Conservation (phyloP, 805 yeast genomes). For the Ogataea naganishii region DNA sequence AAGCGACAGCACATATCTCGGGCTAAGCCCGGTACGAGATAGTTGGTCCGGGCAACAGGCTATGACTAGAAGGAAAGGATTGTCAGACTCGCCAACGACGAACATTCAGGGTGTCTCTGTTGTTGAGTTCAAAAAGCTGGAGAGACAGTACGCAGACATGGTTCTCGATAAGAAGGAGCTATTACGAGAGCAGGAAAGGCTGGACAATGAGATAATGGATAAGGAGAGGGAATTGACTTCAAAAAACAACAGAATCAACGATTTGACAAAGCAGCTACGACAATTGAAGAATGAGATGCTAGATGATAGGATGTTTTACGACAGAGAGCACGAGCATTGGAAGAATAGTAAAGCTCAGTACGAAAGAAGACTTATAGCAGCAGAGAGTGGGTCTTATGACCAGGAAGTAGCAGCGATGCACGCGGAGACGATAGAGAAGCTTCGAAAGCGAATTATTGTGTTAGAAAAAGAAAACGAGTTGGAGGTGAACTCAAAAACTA, state of each 20-base stretch:
- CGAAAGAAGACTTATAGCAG: constrained; percentile 16
- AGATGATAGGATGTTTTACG: constrained; percentile 21
- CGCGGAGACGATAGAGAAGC: constrained; percentile 14
- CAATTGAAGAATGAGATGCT: constrained; percentile 15
- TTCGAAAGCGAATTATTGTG: constrained; percentile 23
- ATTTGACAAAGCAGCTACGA: constrained; percentile 18
- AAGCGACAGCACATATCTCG: too few species aligned
- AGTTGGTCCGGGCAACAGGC: too few species aligned
- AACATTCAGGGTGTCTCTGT: constrained; percentile 15
- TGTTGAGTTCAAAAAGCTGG: constrained; percentile 16
- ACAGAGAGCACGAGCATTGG: constrained; percentile 22
- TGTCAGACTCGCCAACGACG: constrained; percentile 4
- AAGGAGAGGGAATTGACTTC: constrained; percentile 19
- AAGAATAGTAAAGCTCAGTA: constrained; percentile 14
- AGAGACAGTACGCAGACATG: constrained; percentile 21
- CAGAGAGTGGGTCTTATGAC: constrained; percentile 6
- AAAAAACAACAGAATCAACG: constrained; percentile 17
- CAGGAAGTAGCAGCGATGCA: constrained; percentile 7
- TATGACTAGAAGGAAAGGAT: constrained; percentile 2
- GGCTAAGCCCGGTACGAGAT: too few species aligned
- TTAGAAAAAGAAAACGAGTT: constrained; percentile 42
- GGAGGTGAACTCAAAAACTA: constrained; percentile 41
- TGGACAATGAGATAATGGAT: constrained; percentile 22
- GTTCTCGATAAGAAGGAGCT: constrained; percentile 20
- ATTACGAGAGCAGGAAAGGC: constrained; percentile 25